phyloP scores from a whole-genome alignment of 139 green algal species.

The Marvania coccoides region DNA sequence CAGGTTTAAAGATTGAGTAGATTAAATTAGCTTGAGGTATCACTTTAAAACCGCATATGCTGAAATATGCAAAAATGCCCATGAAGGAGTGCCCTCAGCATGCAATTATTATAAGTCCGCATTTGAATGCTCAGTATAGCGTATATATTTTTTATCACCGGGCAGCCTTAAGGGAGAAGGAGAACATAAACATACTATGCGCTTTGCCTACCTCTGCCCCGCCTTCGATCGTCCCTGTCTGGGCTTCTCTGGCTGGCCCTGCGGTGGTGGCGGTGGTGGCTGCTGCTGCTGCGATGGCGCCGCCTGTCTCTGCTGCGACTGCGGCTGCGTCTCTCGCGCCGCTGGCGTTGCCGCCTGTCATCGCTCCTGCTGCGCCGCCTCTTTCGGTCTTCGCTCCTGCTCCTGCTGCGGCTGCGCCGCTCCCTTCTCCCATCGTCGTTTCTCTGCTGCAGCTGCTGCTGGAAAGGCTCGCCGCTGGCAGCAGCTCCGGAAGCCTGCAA shows the following conservation, averaged over 20 bases:
- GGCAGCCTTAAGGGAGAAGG: background rate
- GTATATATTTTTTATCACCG: conserved; percentile 11
- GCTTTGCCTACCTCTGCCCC: background rate
- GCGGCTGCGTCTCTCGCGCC: background rate
- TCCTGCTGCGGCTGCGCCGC: background rate
- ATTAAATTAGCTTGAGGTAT: too few species aligned
- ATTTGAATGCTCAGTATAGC: conserved; percentile 6
- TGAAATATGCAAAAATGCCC: background rate
- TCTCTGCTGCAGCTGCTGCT: too few species aligned
- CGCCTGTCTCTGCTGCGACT: conserved; percentile 3
- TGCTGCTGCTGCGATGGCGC: conserved; percentile 11
- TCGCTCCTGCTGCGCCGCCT: background rate
- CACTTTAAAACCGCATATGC: background rate
- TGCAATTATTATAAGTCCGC: background rate
- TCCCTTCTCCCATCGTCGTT: too few species aligned
- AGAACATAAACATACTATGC: too few species aligned
- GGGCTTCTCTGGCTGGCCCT: background rate
- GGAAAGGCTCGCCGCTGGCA: too few species aligned
- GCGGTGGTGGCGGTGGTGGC: conserved; percentile 1
- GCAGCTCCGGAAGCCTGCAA: too few species aligned
- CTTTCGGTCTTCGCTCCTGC: background rate
- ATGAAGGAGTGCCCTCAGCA: background rate
- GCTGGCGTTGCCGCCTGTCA: too few species aligned
- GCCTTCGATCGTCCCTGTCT: background rate
- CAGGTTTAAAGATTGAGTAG: too few species aligned